Conservation (phyloP, 257 asterid species). For the Prunella vulgaris region DNA sequence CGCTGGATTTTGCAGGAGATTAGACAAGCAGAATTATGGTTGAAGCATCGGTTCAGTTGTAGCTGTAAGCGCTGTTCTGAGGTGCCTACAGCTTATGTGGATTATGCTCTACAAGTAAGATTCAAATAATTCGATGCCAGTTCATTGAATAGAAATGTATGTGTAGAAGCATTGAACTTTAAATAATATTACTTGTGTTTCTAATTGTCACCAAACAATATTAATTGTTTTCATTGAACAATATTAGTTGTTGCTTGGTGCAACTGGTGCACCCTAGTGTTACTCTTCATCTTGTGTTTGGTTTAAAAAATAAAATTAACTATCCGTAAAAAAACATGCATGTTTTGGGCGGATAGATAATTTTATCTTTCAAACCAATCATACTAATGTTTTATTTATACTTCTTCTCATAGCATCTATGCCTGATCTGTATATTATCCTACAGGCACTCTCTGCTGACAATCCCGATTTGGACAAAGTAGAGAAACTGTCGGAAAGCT, state of each 20-base stretch:
- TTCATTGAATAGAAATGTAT: not conserved
- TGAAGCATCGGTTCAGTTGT: slow-evolving; percentile 56
- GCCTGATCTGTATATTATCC: not conserved
- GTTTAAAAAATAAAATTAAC: too few relatives aligned
- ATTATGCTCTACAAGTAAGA: slow-evolving; percentile 58
- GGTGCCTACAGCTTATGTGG: slow-evolving; percentile 45
- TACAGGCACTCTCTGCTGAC: slow-evolving; percentile 33
- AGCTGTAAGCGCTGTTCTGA: slow-evolving; percentile 56
- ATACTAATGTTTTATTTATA: too few relatives aligned
- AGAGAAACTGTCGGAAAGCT: slow-evolving; percentile 28
- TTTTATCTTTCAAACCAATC: too few relatives aligned
- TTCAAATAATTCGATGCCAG: not conserved
- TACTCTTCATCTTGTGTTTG: too few relatives aligned
- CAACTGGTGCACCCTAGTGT: too few relatives aligned
- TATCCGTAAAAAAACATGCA: too few relatives aligned
- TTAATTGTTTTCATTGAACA: too few relatives aligned
- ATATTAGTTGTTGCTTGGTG: too few relatives aligned
- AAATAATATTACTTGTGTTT: too few relatives aligned
- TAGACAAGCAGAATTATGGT: slow-evolving; percentile 59
- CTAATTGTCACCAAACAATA: too few relatives aligned
- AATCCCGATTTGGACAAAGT: slow-evolving; percentile 10
- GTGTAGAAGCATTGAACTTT: not conserved
- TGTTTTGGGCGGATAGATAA: too few relatives aligned
- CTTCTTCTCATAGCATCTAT: not conserved
- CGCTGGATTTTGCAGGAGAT: slow-evolving; percentile 37